phyloP scores from a whole-genome alignment of 2,329 filamentous ascomycete species.

The Pseudogymnoascus pannorum region DNA sequence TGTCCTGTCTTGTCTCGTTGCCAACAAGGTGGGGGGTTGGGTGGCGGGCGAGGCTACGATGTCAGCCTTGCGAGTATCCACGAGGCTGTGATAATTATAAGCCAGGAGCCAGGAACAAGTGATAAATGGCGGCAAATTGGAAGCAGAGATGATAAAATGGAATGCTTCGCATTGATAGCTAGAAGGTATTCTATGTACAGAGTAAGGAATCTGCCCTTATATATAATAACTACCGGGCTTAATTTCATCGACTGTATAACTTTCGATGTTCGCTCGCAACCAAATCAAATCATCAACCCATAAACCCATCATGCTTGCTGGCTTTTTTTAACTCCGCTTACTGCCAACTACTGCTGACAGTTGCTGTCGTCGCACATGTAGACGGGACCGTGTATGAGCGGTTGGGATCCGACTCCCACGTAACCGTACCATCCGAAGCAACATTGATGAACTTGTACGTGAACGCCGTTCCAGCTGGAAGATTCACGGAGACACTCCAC shows the following conservation, averaged over 20 bases:
- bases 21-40: not conserved
- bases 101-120: slow-evolving; percentile 5
- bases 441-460: slow-evolving; percentile 63
- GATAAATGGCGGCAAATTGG: not conserved
- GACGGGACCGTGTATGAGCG: slow-evolving; percentile 17
- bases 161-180: not conserved
- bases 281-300: not conserved
- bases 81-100: slow-evolving; percentile 2
- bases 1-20: not conserved
- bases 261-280: not conserved
- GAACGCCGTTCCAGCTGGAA: slow-evolving; percentile 48
- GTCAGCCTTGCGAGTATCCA: not conserved
- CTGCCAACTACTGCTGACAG: slow-evolving; percentile 16
- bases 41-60: not conserved
- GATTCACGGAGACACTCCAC: slow-evolving; percentile 49
- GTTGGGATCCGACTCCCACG: slow-evolving; percentile 50
- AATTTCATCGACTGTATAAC: not conserved
- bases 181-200: not conserved
- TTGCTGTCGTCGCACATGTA: slow-evolving; percentile 13
- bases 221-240: not conserved
- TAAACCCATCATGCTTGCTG: not conserved
- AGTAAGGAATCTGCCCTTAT: not conserved
- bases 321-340: not conserved
- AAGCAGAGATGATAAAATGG: not conserved
- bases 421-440: slow-evolving; percentile 42